Evolutionary conservation across 768 basidiomycete genomes (phyloP).

Genomic region (Xerocomus potaroensis): DNA sequence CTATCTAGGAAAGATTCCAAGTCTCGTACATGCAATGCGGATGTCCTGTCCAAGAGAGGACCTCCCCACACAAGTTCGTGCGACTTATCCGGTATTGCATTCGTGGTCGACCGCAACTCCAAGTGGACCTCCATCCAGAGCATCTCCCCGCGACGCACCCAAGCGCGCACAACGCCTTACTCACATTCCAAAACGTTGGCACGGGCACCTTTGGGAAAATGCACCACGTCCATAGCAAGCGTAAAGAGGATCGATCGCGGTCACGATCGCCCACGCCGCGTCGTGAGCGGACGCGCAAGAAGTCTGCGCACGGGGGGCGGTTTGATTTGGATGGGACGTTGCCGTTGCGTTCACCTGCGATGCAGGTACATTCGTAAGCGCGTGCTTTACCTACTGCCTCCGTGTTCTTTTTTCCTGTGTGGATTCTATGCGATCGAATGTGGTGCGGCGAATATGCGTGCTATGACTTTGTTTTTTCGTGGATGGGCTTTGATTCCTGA

Average conservation of each 20-base stretch:
- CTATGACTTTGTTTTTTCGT: no score
- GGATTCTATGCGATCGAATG: no score
- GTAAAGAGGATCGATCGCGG: background rate
- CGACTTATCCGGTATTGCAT: slow-evolving; percentile 28
- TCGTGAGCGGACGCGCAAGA: background rate
- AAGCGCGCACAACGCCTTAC: slow-evolving; percentile 49
- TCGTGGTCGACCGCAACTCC: slow-evolving; percentile 25
- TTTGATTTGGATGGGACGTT: background rate
- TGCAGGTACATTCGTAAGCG: slow-evolving; percentile 1
- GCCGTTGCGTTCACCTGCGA: background rate
- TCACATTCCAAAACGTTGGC: slow-evolving; percentile 30
- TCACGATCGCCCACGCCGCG: background rate
- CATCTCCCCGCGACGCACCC: slow-evolving; percentile 51
- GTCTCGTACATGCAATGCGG: slow-evolving; percentile 57
- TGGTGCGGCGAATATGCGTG: background rate
- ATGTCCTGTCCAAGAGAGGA: slow-evolving; percentile 47
- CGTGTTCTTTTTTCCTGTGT: no score
- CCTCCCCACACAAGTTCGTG: slow-evolving; percentile 39
- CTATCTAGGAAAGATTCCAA: slow-evolving; percentile 38
- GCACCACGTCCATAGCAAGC: slow-evolving; percentile 2
- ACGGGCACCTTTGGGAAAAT: slow-evolving; percentile 15
- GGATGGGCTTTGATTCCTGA: no score
- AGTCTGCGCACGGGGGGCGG: background rate
- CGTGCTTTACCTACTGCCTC: no score
- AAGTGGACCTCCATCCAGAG: slow-evolving; percentile 32